Base-by-base conservation (phyloP, 2,329 filamentous ascomycete species). In the Ophiostoma australiae region DNA sequence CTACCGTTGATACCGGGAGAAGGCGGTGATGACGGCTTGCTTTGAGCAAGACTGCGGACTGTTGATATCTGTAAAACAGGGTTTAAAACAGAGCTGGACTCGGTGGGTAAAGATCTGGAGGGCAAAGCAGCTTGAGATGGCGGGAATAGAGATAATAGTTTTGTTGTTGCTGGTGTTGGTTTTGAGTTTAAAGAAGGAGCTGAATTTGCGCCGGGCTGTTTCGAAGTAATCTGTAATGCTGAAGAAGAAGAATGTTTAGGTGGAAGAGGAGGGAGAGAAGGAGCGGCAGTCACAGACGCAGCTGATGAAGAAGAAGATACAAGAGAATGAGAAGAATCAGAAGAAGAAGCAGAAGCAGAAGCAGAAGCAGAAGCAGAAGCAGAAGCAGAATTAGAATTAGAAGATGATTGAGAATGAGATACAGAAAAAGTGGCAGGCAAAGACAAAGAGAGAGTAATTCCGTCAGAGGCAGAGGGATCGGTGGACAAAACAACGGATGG, bases 1-100 rank as follows among this genome's bases (percentile, higher is more conserved):
- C 69, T 76, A 69, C 76, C 76, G 69, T 74, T 76, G 39, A 76
- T 74, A 72, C 76, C 72, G 39, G 71, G 67, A 72, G 73, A 77
- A 73, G 74, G 77, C 76, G 77, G 76, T 31, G 33, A 66, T 23
- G 33, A 5, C 20, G 20, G 63, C n/a, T 66, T 66, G 15, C 17
- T 20, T 39, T 13, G 8, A 13, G n/a, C 27, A 11, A 39, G 33
- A n/a, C 52, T 55, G 37, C 23, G 35, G 11, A 15, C 35, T 15
- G 63, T 37, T 23, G 35, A 65, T 35, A 33, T 35, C 27, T 37
- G 61, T 2, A 65, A 13, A 10, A 35, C 17, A 15, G 20, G 61
- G 37, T 23, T 41, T 23, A 10, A 33, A 8, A 33, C 27, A 11
- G 33, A n/a, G 2, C 13, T 27, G 27, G 27, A 2, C 58, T 63